A percentile compares a stretch with the other conserved stretches of the same genome.
phyloP scores from a whole-genome alignment of 495 filamentous ascomycete genomes.

The Staphylotrichum tortipilum region DNA sequence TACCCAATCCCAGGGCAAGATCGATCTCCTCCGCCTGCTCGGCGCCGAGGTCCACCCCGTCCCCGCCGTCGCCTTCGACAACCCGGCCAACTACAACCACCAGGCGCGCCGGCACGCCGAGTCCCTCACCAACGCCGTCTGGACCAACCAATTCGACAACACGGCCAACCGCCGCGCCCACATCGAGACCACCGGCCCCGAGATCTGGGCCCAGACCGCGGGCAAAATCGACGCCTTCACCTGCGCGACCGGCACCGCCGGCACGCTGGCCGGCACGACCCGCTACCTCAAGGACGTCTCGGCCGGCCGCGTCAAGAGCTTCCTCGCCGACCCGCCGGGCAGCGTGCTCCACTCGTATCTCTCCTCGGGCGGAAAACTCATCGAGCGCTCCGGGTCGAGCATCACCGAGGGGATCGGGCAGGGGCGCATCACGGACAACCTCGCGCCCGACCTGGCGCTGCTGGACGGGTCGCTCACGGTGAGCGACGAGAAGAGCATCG shows the following conservation, averaged over 20 bases:
- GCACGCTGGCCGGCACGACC: conserved; percentile 84
- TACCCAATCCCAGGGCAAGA: conserved; percentile 95
- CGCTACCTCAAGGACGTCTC: conserved; percentile 78
- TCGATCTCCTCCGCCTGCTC: conserved; percentile 82
- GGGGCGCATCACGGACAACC: conserved; percentile 90
- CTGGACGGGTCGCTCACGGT: conserved; percentile 83
- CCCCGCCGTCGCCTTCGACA: conserved; percentile 90
- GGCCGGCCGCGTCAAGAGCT: conserved; percentile 75
- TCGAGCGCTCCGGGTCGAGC: conserved; percentile 72
- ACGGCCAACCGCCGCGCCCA: conserved; percentile 87
- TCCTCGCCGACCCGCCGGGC: conserved; percentile 88
- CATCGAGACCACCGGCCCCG: conserved; percentile 92
- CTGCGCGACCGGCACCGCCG: conserved; percentile 87
- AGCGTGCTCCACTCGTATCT: conserved; percentile 90
- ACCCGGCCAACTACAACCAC: conserved; percentile 96
- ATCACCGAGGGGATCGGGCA: conserved; percentile 99
- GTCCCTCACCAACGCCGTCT: conserved; percentile 77
- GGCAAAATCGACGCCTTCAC: conserved; percentile 91
- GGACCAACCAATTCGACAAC: conserved; percentile 99
- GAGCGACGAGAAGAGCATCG: conserved; percentile 85
- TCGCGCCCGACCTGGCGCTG: conserved; percentile 73
- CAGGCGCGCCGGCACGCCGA: conserved; percentile 87
- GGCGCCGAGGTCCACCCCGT: conserved; percentile 99
- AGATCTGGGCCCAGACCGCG: conserved; percentile 90
- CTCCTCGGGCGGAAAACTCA: conserved; percentile 69